Conservation (phyloP, 805 yeast species). For the Nakazawaea siamensis region DNA sequence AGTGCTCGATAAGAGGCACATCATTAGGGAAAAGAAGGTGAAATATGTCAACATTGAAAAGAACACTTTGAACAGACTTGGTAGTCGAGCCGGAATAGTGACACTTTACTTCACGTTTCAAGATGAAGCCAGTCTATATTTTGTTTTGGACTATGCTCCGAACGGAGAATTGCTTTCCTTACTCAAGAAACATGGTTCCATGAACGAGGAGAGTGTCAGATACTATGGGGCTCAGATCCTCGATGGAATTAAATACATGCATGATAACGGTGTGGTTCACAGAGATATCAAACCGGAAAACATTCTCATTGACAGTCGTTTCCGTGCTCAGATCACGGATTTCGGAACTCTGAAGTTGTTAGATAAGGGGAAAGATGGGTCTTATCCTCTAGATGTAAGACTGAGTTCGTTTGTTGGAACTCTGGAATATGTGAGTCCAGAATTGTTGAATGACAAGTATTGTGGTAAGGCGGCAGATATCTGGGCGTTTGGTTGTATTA, state of each 20-base stretch:
- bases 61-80: conserved; percentile 66
- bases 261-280: conserved; percentile 67
- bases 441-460: conserved; percentile 62
- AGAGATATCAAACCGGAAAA: conserved; percentile 83
- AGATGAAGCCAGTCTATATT: conserved; percentile 64
- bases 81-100: conserved; percentile 52
- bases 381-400: conserved; percentile 56
- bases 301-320: conserved; percentile 52
- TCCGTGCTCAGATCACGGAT: conserved; percentile 66
- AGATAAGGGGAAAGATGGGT: conserved; percentile 42
- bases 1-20: conserved; percentile 73
- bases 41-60: conserved; percentile 96
- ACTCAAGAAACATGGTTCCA: conserved; percentile 60
- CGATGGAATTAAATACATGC: conserved; percentile 68
- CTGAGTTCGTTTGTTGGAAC: conserved; percentile 90
- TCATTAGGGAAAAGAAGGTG: conserved; percentile 88
- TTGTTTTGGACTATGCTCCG: conserved; percentile 71
- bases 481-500: conserved; percentile 56
- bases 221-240: conserved; percentile 69
- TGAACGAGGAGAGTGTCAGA: conserved; percentile 59
- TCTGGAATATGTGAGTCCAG: conserved; percentile 94
- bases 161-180: conserved; percentile 68
- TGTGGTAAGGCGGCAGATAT: conserved; percentile 54
- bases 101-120: conserved; percentile 73
- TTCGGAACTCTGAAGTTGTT: conserved; percentile 78